Evolutionary conservation across 2,329 filamentous ascomycete genomes (phyloP), one percentile per base, ranked within the genome.

Genomic region (Aspergillus niger): DNA sequence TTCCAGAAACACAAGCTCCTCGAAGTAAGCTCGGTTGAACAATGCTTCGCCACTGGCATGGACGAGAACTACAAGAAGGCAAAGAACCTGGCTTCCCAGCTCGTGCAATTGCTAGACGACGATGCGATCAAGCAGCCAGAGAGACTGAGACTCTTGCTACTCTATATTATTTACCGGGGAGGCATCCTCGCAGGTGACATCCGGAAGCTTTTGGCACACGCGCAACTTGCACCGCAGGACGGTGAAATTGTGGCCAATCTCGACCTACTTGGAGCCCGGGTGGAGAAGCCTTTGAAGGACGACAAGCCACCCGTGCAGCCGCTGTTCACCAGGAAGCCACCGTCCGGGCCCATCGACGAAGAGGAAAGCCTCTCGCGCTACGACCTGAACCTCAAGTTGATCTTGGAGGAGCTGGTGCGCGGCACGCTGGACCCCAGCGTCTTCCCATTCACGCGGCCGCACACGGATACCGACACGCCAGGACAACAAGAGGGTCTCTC

Each of bases 1-100:
- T 99, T 99, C 70, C 89, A 96, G 73, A 81, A 87, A 55, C 86
- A 89, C 73, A 97, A 96, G 72, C 82, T 99, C 6, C 85, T 90
- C 6, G 95, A 99, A 71, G 83, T 98, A 60, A 92, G 92, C 11
- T 89, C 90, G 0, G 85, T 93, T 5, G 95, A 99, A 77, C 95
- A 98, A 82, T 91, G 88, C 28, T 83, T 99, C 65, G 91, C 93
- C 8, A 98, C 95, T 0, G 95, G 95, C 0, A 80, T 97, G 5
- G 95, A 98, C 69, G 94, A 98, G 77, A 93, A 97, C 71, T 90
- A 89, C 71, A 89, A 90, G 70, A 96, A 95, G 74, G 91, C 94
- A 8, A 97, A 96, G 77, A 92, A 96, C 69, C 79, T 97, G 52
- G 87, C 93, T 28, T 91, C 95, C 66, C 88, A 96, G 65, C 83